phyloP scores from a whole-genome alignment of 768 basidiomycete species.

The Mycena indigotica region DNA sequence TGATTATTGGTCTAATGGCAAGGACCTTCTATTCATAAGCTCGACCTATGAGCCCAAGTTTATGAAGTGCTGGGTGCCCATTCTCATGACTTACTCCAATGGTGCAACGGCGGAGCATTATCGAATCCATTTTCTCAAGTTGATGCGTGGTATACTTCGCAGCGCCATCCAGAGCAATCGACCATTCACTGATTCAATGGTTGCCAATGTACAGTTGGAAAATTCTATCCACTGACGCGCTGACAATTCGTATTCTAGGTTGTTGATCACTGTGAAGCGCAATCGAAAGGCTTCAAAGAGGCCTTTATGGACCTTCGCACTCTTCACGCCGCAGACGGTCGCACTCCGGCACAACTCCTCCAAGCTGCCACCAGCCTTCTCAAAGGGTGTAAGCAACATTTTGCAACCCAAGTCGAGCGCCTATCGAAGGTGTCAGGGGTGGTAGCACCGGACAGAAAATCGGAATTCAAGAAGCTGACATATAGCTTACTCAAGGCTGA shows the following conservation, averaged over 20 bases:
- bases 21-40: slow-evolving; percentile 33
- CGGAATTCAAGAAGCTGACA: slow-evolving; percentile 22
- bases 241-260: slow-evolving; percentile 31
- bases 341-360: slow-evolving; percentile 11
- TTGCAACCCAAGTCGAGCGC: slow-evolving; percentile 30
- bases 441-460: slow-evolving; percentile 21
- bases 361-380: slow-evolving; percentile 19
- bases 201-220: slow-evolving; percentile 16
- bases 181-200: slow-evolving; percentile 12
- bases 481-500: slow-evolving; percentile 7
- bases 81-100: slow-evolving; percentile 36
- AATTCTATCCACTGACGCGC: too few species aligned
- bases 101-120: slow-evolving; percentile 36
- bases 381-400: slow-evolving; percentile 37
- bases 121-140: slow-evolving; percentile 31
- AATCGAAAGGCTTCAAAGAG: slow-evolving; percentile 32
- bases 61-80: slow-evolving; percentile 37
- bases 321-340: background rate
- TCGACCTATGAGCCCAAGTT: slow-evolving; percentile 30
- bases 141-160: slow-evolving; percentile 31
- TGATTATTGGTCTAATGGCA: slow-evolving; percentile 34
- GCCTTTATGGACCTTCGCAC: slow-evolving; percentile 33
- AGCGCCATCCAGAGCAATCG: slow-evolving; percentile 22
- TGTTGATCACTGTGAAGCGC: slow-evolving; percentile 40
- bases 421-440: slow-evolving; percentile 27